phyloP scores from a whole-genome alignment of 2,329 filamentous ascomycete species.

The Sodiomyces alkalinus region DNA sequence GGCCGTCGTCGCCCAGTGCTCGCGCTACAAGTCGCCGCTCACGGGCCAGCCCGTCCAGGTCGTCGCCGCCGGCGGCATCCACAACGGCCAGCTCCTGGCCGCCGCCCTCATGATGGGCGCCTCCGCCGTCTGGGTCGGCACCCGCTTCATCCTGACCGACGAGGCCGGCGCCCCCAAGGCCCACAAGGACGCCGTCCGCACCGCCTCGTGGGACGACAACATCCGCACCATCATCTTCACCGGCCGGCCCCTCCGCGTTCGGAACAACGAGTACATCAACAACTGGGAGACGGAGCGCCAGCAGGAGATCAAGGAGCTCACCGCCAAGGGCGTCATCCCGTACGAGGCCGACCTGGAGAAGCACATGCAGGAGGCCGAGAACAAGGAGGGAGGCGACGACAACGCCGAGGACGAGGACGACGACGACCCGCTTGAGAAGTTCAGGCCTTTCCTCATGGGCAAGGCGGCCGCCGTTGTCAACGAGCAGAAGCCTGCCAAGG shows the following conservation, averaged over 20 bases:
- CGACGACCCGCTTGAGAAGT: conserved; percentile 84
- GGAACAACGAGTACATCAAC: conserved; percentile 83
- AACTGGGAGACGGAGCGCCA: conserved; percentile 93
- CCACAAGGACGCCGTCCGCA: conserved; percentile 91
- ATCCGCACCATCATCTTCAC: conserved; percentile 98
- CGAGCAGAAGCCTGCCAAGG: conserved; percentile 83
- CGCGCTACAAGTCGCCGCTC: conserved; percentile 71
- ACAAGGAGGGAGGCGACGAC: conserved; percentile 46
- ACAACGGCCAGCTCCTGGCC: conserved; percentile 81
- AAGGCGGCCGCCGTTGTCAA: conserved; percentile 90
- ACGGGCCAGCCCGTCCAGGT: conserved; percentile 82
- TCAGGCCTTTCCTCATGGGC: conserved; percentile 86
- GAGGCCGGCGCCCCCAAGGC: conserved; percentile 88
- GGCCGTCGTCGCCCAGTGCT: conserved; percentile 68
- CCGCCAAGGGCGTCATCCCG: conserved; percentile 75
- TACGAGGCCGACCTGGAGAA: conserved; percentile 91
- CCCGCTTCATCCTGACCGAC: conserved; percentile 82
- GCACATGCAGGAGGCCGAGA: conserved; percentile 51
- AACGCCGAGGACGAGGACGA: conserved; percentile 52
- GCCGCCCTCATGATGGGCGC: conserved; percentile 88
- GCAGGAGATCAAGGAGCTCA: conserved; percentile 84
- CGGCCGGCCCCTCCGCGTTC: conserved; percentile 82
- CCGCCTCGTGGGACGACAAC: conserved; percentile 87
- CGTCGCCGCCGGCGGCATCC: conserved; percentile 84
- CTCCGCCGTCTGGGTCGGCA: conserved; percentile 88